Base-by-base conservation (phyloP, 352 stramenopile genomes). In the Pythium plurisporium region DNA sequence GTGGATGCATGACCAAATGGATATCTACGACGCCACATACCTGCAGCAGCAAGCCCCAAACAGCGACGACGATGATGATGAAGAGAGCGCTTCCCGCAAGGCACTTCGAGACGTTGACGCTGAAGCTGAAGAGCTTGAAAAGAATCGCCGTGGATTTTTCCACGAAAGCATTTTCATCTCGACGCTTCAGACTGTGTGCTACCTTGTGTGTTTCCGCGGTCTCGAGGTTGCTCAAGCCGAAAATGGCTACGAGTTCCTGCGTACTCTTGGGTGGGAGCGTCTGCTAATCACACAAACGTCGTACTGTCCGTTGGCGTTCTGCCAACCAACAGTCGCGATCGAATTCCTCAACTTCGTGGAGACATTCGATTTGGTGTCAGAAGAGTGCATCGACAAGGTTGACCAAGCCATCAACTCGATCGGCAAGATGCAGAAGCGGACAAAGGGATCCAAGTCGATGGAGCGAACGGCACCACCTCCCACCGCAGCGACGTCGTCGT, bases 181-280 rank as follows among this genome's bases (percentile, higher is more conserved):
- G 0, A 86, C 82, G 37, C 69, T 97, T 33, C 96, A 99, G 72
- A 96, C 96, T 15, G 91, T 96, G 33, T 99, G 97, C 74, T 99
- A 99, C 73, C 88, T 99, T 38, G 81, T 99, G 69, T 98, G 95
- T 65, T 99, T 98, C 65, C 86, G 94, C 33, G 95, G 94, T n/a
- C 70, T 91, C 33, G 85, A 95, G 62, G 75, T 97, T 46, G 67
- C 88, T 69, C 68, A 86, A 43, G 73, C 52, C 27, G 74, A 83
- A 22, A 76, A 80, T 26, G 76, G 84, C 22, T 94, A 92, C 57
- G 79, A 87, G 12, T 94, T 91, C 50, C 57, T 94, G 63, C 82
- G 81, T 8, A 89, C 65, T 29, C 77, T 94, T n/a, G 82, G 82
- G 36, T 94, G 84, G 84, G 78, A 91, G 36, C 78, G 84, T 2